These are phyloP conservation scores for Xylariaceae sp. DNA, from an alignment of 2,329 filamentous ascomycete species.

Conservation along the genomic window DNA sequence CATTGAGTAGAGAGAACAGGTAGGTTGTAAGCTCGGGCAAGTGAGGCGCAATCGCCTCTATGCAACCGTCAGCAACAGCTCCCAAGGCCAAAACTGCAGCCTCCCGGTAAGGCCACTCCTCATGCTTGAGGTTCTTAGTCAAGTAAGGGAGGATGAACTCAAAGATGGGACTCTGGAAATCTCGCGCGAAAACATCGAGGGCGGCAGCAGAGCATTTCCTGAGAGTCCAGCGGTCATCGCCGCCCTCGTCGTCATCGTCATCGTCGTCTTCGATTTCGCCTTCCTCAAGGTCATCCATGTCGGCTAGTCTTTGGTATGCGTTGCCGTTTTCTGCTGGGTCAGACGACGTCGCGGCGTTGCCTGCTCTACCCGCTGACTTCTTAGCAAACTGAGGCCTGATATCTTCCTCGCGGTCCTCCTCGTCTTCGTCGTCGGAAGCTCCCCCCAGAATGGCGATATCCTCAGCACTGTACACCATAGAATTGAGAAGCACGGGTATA, in stretches of 20 bases:
- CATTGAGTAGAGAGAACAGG: slow-evolving; percentile 77
- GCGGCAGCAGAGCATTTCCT: slow-evolving; percentile 96
- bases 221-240: slow-evolving; percentile 90
- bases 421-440: slow-evolving; percentile 82
- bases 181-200: slow-evolving; percentile 85
- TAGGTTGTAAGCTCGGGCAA: slow-evolving; percentile 87
- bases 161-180: slow-evolving; percentile 85
- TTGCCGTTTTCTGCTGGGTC: slow-evolving; percentile 49
- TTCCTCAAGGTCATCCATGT: slow-evolving; percentile 72
- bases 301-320: slow-evolving; percentile 48
- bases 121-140: slow-evolving; percentile 79
- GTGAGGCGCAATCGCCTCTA: slow-evolving; percentile 83
- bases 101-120: slow-evolving; percentile 87
- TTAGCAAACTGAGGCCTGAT: slow-evolving; percentile 91
- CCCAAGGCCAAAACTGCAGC: slow-evolving; percentile 91
- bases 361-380: slow-evolving; percentile 51
- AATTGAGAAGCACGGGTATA: slow-evolving; percentile 82
- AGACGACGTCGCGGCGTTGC: slow-evolving; percentile 48
- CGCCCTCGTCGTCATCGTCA: slow-evolving; percentile 72
- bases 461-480: slow-evolving; percentile 95
- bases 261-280: slow-evolving; percentile 76
- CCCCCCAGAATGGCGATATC: slow-evolving; percentile 81
- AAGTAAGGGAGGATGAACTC: slow-evolving; percentile 88
- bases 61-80: slow-evolving; percentile 90
- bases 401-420: slow-evolving; percentile 84